A percentile compares a stretch with the other conserved stretches of the same genome.
Conservation (phyloP, 306 rosid genomes). For the Ceratonia siliqua region DNA sequence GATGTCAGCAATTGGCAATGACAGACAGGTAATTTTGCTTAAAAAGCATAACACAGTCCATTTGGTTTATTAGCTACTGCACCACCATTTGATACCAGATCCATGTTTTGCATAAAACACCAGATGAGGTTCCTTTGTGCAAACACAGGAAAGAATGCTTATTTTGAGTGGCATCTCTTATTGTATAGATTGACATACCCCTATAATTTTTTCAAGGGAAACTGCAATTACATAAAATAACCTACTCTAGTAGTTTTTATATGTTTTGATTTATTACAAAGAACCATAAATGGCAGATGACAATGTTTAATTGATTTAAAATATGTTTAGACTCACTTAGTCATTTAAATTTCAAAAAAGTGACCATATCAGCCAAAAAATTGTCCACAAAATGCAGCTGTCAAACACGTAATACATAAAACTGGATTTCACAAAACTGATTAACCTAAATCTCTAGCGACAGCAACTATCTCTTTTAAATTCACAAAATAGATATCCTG, state of each 20-base stretch:
- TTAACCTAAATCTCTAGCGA: neutral
- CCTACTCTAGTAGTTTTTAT: constrained; percentile 1
- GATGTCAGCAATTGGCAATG: neutral
- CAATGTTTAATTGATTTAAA: neutral
- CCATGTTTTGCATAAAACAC: neutral
- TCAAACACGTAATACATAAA: neutral
- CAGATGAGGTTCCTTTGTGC: neutral
- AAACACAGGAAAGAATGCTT: neutral
- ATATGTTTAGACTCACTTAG: neutral
- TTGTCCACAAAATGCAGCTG: neutral
- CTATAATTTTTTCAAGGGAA: neutral
- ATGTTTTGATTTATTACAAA: neutral
- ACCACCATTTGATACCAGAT: neutral
- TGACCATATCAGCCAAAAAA: neutral
- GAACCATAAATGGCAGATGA: constrained; percentile 11
- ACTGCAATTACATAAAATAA: constrained; percentile 11
- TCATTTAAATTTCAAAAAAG: neutral
- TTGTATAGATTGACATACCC: neutral
- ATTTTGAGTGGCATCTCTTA: neutral
- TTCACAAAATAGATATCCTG: neutral
- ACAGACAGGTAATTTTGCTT: constrained; percentile 1
- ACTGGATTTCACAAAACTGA: neutral
- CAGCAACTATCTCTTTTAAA: neutral
- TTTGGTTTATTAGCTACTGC: constrained; percentile 14
- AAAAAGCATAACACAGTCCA: neutral